Conservation (phyloP, 2,329 filamentous ascomycete genomes). For the Penicillium vulpinum region DNA sequence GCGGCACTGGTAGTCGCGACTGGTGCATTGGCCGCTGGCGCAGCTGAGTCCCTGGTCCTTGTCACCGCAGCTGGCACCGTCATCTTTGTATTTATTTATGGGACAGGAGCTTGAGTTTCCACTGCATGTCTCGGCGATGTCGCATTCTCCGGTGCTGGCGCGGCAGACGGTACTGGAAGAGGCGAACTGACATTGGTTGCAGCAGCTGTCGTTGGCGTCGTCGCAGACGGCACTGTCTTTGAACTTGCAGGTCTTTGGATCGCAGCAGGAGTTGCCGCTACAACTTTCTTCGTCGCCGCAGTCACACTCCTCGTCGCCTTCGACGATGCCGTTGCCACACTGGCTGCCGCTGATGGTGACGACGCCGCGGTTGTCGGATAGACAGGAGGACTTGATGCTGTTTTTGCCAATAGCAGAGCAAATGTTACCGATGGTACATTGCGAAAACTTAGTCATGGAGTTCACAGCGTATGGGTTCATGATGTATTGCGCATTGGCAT, state of each 20-base stretch:
- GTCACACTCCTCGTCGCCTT: conserved; percentile 91
- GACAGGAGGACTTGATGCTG: conserved; percentile 72
- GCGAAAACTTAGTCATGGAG: conserved; percentile 76
- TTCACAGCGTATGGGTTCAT: conserved; percentile 89
- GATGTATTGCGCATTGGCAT: conserved; percentile 77
- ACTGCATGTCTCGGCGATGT: conserved; percentile 79
- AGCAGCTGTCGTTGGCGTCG: conserved; percentile 52
- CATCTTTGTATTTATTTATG: conserved; percentile 64
- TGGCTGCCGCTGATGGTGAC: conserved; percentile 77
- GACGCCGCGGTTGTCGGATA: conserved; percentile 83
- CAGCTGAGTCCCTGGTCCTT: conserved; percentile 63
- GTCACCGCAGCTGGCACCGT: conserved; percentile 71
- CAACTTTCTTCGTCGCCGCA: conserved; percentile 78
- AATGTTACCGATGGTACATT: conserved; percentile 89
- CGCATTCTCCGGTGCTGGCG: conserved; percentile 74
- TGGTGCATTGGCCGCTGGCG: conserved; percentile 92
- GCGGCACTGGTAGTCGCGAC: conserved; percentile 83
- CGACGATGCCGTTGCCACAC: conserved; percentile 97
- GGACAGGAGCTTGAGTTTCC: conserved; percentile 75
- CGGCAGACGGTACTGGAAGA: conserved; percentile 74
- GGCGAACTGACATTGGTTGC: conserved; percentile 45
- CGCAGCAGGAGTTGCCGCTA: conserved; percentile 75
- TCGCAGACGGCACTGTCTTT: conserved; percentile 72
- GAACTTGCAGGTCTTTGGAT: conserved; percentile 85
- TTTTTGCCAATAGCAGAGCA: conserved; percentile 80